These are phyloP conservation scores for Bacterosira constricta DNA, from an alignment of 108 stramenopile species.

Conservation along the genomic window DNA sequence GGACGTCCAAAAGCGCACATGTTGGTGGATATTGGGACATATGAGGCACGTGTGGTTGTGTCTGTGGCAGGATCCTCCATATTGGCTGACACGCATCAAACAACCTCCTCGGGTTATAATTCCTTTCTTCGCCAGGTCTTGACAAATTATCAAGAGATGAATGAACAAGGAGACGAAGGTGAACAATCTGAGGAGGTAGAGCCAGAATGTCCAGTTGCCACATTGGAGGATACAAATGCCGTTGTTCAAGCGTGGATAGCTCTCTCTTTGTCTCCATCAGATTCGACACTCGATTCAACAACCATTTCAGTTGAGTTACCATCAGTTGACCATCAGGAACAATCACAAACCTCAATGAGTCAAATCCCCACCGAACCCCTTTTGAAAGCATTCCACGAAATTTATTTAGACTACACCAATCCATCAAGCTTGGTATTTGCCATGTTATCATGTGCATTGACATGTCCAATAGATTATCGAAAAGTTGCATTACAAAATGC, in stretches of 20 bases:
- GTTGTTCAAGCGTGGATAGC: slow-evolving; percentile 29
- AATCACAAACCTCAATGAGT: background rate
- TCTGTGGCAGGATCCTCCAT: slow-evolving; percentile 20
- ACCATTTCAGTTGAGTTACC: slow-evolving; percentile 28
- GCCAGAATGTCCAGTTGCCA: background rate
- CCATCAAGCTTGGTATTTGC: slow-evolving; percentile 35
- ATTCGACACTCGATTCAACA: background rate
- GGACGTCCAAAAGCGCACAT: slow-evolving; percentile 24
- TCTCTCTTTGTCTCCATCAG: slow-evolving; percentile 1
- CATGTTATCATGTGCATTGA: slow-evolving; percentile 18
- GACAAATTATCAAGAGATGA: slow-evolving; percentile 18
- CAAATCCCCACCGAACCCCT: slow-evolving; percentile 25
- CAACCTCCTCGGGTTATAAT: slow-evolving; percentile 25
- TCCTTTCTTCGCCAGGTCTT: slow-evolving; percentile 25
- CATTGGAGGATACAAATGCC: slow-evolving; percentile 38
- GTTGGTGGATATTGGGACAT: slow-evolving; percentile 36
- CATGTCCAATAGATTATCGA: slow-evolving; percentile 34
- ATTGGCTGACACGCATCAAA: slow-evolving; percentile 30
- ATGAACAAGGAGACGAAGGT: background rate
- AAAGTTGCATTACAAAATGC: slow-evolving; percentile 29
- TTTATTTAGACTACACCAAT: slow-evolving; percentile 40
- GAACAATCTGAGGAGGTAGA: background rate
- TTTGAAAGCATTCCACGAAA: slow-evolving; percentile 26
- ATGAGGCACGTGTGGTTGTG: slow-evolving; percentile 30
- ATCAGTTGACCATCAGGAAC: background rate